Conservation (phyloP, 2,329 filamentous ascomycete genomes). For the Massarina eburnea region DNA sequence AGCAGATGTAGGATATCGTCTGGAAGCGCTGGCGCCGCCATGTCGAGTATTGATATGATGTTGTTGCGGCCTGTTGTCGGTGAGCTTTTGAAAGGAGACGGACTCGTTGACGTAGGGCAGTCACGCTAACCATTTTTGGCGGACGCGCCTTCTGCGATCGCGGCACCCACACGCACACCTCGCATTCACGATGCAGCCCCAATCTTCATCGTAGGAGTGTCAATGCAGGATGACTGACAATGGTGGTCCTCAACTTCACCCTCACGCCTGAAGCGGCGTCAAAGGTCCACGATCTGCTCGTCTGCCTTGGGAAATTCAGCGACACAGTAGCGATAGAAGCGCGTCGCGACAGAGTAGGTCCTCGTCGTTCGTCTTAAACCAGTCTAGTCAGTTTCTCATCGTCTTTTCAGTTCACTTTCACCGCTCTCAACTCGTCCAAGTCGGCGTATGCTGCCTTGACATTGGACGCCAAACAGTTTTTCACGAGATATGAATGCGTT, state of each 20-base stretch:
- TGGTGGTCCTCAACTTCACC: slow-evolving; percentile 66
- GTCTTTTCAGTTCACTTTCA: slow-evolving; percentile 62
- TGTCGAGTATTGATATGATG: slow-evolving; percentile 16
- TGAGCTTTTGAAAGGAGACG: neutral
- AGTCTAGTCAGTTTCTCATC: slow-evolving; percentile 21
- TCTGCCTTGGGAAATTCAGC: slow-evolving; percentile 77
- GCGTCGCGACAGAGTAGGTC: slow-evolving; percentile 63
- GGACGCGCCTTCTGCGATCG: slow-evolving; percentile 23
- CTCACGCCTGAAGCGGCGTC: slow-evolving; percentile 72
- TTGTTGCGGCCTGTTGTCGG: slow-evolving; percentile 10
- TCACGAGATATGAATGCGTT: slow-evolving; percentile 70
- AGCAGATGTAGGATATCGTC: slow-evolving; percentile 64
- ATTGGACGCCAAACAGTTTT: slow-evolving; percentile 69
- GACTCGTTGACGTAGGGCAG: slow-evolving; percentile 10
- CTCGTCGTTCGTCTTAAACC: slow-evolving; percentile 4
- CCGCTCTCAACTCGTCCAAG: slow-evolving; percentile 76
- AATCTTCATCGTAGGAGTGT: neutral
- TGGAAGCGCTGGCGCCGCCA: slow-evolving; percentile 46
- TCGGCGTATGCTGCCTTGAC: slow-evolving; percentile 76
- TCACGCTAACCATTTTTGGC: slow-evolving; percentile 14
- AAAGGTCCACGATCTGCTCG: slow-evolving; percentile 70
- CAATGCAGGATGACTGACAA: slow-evolving; percentile 16
- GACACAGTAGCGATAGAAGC: slow-evolving; percentile 78
- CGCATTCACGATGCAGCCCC: neutral
- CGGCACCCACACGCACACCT: neutral